Evolutionary conservation across 2,329 filamentous ascomycete species (phyloP).

Genomic region (Chaetomium sp.): DNA sequence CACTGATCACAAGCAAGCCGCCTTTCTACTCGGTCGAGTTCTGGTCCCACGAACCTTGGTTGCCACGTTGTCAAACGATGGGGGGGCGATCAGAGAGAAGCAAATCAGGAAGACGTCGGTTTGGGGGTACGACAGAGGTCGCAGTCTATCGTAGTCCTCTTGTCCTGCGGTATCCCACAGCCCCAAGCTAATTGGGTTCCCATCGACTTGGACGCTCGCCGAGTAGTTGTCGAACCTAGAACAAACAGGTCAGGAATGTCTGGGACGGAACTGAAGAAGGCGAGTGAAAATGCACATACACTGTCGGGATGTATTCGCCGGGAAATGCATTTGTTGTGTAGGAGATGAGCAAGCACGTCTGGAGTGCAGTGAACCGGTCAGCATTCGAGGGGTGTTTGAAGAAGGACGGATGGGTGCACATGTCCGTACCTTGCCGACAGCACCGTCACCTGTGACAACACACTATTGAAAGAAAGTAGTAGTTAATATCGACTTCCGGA

Average conservation of each 20-base stretch:
- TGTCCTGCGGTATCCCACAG: slow-evolving; percentile 98
- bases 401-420: slow-evolving; percentile 12
- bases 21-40: neutral
- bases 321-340: slow-evolving; percentile 99
- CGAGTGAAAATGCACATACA: slow-evolving; percentile 51
- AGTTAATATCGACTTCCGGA: slow-evolving; percentile 26
- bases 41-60: slow-evolving; percentile 67
- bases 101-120: slow-evolving; percentile 98
- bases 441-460: slow-evolving; percentile 98
- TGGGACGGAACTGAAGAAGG: slow-evolving; percentile 19
- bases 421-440: slow-evolving; percentile 82
- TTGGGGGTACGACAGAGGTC: slow-evolving; percentile 94
- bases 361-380: slow-evolving; percentile 13
- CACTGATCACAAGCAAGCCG: neutral
- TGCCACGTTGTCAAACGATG: slow-evolving; percentile 98
- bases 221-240: slow-evolving; percentile 96
- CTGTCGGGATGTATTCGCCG: slow-evolving; percentile 99
- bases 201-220: slow-evolving; percentile 97
- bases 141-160: slow-evolving; percentile 94
- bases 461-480: slow-evolving; percentile 52
- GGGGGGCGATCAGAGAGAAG: slow-evolving; percentile 96
- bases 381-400: slow-evolving; percentile 14
- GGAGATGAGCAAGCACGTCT: slow-evolving; percentile 98
- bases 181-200: slow-evolving; percentile 92
- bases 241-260: slow-evolving; percentile 1